Conservation (phyloP, 805 yeast genomes). For the Ogataea nitratoaversa region DNA sequence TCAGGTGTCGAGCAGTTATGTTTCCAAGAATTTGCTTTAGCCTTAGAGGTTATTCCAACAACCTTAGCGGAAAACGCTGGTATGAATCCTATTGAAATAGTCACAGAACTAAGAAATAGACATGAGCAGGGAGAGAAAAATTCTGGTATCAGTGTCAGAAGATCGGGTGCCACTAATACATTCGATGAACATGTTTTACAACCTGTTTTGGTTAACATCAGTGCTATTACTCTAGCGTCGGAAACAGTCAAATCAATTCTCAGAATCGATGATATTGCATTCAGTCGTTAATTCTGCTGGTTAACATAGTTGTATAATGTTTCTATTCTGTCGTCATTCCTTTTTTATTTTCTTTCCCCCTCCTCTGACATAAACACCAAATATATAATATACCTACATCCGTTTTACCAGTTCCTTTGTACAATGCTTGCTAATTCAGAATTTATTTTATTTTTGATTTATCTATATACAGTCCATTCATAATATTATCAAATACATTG, state of each 20-base stretch:
- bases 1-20: conserved; percentile 88
- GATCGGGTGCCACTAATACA: conserved; percentile 89
- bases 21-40: conserved; percentile 87
- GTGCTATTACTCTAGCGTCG: conserved; percentile 91
- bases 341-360: neutral
- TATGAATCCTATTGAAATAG: conserved; percentile 82
- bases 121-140: conserved; percentile 88
- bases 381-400: neutral
- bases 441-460: too few relatives aligned
- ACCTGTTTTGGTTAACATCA: conserved; percentile 91
- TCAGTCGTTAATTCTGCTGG: conserved; percentile 54
- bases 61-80: conserved; percentile 96
- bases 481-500: too few relatives aligned
- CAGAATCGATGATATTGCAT: conserved; percentile 95
- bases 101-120: conserved; percentile 84
- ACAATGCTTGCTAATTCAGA: neutral
- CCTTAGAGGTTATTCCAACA: conserved; percentile 88
- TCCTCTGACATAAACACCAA: neutral
- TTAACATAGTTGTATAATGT: neutral
- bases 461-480: too few relatives aligned
- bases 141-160: conserved; percentile 94
- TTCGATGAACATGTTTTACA: conserved; percentile 92
- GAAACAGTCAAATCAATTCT: conserved; percentile 95
- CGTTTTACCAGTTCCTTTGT: neutral
- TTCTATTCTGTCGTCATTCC: neutral